Evolutionary conservation across 2,329 filamentous ascomycete species (phyloP).

Genomic region (Pseudogymnoascus sp.): DNA sequence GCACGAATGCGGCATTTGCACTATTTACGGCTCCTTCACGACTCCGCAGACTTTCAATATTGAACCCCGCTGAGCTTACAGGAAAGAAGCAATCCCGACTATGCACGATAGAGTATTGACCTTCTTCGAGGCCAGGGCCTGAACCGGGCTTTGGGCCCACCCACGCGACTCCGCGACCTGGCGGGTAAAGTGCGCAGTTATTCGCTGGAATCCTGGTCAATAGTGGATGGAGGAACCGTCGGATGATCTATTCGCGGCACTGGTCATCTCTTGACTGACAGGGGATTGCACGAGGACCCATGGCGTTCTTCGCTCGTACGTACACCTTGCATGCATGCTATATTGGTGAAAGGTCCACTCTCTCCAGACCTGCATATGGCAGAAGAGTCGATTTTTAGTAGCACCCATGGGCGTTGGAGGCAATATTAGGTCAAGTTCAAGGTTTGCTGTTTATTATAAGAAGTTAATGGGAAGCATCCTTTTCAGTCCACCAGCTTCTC

Average conservation of each 20-base stretch:
- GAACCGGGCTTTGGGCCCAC: background rate
- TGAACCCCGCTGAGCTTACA: background rate
- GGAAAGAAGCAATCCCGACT: background rate
- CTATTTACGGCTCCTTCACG: background rate
- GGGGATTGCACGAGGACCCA: background rate
- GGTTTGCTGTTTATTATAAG: slow-evolving; percentile 2
- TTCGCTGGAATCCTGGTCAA: background rate
- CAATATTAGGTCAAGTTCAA: background rate
- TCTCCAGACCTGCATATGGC: background rate
- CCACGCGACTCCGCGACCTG: background rate
- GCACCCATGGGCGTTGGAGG: background rate
- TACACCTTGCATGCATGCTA: background rate
- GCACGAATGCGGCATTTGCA: background rate
- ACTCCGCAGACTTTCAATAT: background rate
- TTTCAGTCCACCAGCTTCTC: background rate
- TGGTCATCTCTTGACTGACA: background rate
- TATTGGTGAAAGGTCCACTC: background rate
- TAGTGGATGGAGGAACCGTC: background rate
- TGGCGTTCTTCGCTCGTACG: background rate
- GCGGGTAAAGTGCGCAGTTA: slow-evolving; percentile 4
- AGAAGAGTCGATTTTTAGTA: background rate
- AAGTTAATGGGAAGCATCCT: background rate
- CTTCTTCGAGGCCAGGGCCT: background rate
- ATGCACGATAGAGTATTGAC: slow-evolving; percentile 8
- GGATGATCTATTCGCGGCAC: slow-evolving; percentile 3